Conservation (phyloP, 805 yeast species). For the Starmerella ratchasimensis region DNA sequence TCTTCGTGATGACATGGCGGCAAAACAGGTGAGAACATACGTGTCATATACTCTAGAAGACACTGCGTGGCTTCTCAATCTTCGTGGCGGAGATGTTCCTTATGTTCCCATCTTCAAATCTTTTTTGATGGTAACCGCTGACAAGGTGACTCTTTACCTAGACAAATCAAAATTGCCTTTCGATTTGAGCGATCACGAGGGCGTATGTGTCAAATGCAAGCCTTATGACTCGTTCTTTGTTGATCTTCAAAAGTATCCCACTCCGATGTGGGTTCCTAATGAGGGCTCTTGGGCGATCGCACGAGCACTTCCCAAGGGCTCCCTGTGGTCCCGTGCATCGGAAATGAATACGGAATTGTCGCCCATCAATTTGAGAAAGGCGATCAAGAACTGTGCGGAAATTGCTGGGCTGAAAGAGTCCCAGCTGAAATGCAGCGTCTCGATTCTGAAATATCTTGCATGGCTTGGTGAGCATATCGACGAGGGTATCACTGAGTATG, state of each 20-base stretch:
- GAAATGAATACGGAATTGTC: constrained; percentile 35
- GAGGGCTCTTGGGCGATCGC: constrained; percentile 57
- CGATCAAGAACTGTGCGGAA: constrained; percentile 63
- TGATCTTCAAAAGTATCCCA: background rate
- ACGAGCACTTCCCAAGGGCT: constrained; percentile 27
- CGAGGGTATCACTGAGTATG: constrained; percentile 38
- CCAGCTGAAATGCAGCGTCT: constrained; percentile 74
- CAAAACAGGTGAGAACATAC: constrained; percentile 29
- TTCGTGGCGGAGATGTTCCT: constrained; percentile 71
- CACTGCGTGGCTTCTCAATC: constrained; percentile 77
- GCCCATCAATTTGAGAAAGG: constrained; percentile 53
- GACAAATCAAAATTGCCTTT: constrained; percentile 23
- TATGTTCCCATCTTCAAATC: constrained; percentile 80
- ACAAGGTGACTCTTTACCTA: constrained; percentile 38
- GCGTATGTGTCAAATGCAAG: background rate
- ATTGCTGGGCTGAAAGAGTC: constrained; percentile 57
- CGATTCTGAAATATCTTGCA: constrained; percentile 57
- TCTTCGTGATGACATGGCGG: constrained; percentile 23
- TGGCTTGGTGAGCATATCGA: constrained; percentile 62
- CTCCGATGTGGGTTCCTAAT: constrained; percentile 38
- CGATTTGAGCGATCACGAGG: constrained; percentile 15
- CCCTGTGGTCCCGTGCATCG: constrained; percentile 22
- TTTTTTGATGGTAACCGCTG: constrained; percentile 38
- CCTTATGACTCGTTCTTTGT: constrained; percentile 8
- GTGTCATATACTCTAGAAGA: constrained; percentile 67